phyloP scores from a whole-genome alignment of 176 grass and related monocot species.

The Ensete glaucum region DNA sequence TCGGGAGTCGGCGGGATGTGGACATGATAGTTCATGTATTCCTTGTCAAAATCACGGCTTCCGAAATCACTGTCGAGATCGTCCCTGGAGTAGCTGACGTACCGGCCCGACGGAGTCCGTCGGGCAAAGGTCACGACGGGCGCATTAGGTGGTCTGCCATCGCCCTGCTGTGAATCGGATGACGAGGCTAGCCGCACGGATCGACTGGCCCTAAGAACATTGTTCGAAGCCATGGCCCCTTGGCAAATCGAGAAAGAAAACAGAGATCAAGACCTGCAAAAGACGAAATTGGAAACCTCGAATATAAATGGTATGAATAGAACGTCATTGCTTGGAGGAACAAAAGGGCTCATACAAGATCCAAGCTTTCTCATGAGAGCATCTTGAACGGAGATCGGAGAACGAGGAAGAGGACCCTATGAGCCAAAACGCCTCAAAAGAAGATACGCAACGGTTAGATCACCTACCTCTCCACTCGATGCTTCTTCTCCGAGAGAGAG shows the following conservation, averaged over 20 bases:
- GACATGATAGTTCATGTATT: conserved; percentile 75
- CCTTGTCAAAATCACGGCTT: conserved; percentile 45
- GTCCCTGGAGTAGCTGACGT: conserved; percentile 80
- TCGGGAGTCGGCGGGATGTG: conserved; percentile 75
- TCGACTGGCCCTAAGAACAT: background rate
- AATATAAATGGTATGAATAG: too few relatives aligned
- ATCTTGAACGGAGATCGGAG: background rate
- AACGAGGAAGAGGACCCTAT: background rate
- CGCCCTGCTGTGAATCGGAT: background rate
- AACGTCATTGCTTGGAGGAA: too few relatives aligned
- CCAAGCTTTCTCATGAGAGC: background rate
- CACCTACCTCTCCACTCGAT: background rate
- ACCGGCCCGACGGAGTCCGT: conserved; percentile 69
- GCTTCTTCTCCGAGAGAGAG: too few relatives aligned
- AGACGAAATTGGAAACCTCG: background rate
- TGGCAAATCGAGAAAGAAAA: background rate
- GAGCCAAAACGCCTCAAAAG: background rate
- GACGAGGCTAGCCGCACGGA: background rate
- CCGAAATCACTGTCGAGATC: conserved; percentile 63
- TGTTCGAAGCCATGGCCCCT: background rate
- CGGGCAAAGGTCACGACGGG: conserved; percentile 71
- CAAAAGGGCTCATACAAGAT: background rate
- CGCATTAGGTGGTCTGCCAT: background rate
- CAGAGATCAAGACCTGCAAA: background rate
- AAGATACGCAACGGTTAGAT: background rate